Conservation (phyloP, 2,329 filamentous ascomycete genomes). For the Claviceps fusiformis region DNA sequence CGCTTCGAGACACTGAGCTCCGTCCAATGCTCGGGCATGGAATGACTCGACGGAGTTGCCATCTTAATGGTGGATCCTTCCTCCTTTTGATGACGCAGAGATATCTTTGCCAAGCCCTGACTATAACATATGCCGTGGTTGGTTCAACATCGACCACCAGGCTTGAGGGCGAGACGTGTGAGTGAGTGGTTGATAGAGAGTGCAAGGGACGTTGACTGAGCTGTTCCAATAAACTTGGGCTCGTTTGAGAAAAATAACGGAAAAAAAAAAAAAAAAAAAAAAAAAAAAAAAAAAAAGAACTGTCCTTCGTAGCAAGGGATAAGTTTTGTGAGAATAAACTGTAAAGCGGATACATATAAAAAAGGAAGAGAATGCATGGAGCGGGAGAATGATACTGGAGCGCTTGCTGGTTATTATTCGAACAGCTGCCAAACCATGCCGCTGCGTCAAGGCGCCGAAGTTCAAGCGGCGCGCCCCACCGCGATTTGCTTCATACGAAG, state of each 20-base stretch:
- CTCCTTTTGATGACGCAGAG: neutral
- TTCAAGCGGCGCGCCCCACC: conserved; percentile 2
- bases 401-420: neutral
- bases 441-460: neutral
- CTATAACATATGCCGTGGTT: neutral
- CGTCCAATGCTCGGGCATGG: conserved; percentile 26
- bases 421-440: neutral
- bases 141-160: neutral
- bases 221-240: neutral
- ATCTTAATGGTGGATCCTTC: conserved; percentile 8
- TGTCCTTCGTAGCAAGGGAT: neutral
- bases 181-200: neutral
- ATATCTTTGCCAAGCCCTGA: neutral
- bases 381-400: neutral
- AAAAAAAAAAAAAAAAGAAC: neutral
- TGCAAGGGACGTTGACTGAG: neutral
- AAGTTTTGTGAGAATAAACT: neutral
- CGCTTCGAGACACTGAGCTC: conserved; percentile 21
- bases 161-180: neutral
- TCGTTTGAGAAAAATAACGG: neutral
- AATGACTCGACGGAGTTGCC: conserved; percentile 12
- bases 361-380: neutral
- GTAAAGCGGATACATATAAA: too few relatives aligned
- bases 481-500: neutral
- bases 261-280: accelerated